Evolutionary conservation across 306 rosid genomes (phyloP), one percentile per base, ranked within the genome.

Genomic region (Hippophae rhamnoides): DNA sequence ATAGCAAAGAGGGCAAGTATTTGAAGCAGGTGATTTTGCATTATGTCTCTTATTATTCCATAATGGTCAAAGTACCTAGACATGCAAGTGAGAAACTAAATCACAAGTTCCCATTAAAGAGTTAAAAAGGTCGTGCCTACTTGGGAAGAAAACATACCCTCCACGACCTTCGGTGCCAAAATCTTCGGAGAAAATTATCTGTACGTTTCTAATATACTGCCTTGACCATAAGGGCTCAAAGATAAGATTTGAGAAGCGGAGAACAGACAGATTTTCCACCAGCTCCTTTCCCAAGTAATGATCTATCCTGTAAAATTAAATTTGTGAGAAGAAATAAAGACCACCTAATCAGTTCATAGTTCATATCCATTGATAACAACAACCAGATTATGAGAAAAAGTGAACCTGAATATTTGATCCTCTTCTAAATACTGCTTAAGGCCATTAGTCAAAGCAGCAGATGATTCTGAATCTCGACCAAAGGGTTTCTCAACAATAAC

Each of bases 161-260:
- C 97, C 97, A 59, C 97, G 97, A 62, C 97, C 97, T 84, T 89
- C 97, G 4, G 97, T 89, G 69, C 97, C 97, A 76, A 89, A 89
- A 73, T 89, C 97, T 75, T 89, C 97, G 5, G 97, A 89, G 75
- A 89, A 89, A 72, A 86, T 75, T 9, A 89, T 69, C 72, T 89
- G 97, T 43, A 89, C 97, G 60, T 86, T 89, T 71, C 89, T 79
- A 71, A 89, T 89, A 70, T 89, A 89, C 76, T 89, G 97, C 79
- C 97, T 89, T 43, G 97, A 79, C 97, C 97, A 89, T 62, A 89
- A 74, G 43, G 97, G 97, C 69, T 89, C 95, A 64, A 89, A 89
- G 31, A 89, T 86, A 64, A 89, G 97, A 71, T 89, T 89, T 31
- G 97, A 89, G 71, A 89, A 89, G 56, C 97, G 89, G 47, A 89